Conservation (phyloP, 2,329 filamentous ascomycete species). For the Fusarium clavum region DNA sequence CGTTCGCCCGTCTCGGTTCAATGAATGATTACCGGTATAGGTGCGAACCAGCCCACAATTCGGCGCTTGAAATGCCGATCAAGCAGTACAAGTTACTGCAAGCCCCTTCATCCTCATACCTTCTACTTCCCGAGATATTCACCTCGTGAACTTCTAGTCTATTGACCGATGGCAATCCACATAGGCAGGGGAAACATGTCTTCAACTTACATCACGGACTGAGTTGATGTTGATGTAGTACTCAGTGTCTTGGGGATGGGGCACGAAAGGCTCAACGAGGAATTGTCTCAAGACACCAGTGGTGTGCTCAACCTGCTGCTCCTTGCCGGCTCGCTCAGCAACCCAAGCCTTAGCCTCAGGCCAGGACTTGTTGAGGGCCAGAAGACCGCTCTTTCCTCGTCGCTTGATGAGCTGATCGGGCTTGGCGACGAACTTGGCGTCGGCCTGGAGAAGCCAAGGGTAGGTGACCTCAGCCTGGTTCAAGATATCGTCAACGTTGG, state of each 20-base stretch:
- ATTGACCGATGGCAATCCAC: constrained; percentile 8
- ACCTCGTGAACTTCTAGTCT: not conserved
- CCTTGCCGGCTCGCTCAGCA: constrained; percentile 89
- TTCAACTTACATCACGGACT: constrained; percentile 90
- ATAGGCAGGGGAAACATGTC: constrained; percentile 41
- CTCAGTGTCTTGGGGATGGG: constrained; percentile 93
- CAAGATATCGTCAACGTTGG: constrained; percentile 83
- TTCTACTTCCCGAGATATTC: not conserved
- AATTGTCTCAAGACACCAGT: constrained; percentile 92
- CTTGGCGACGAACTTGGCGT: constrained; percentile 96
- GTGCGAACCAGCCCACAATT: constrained; percentile 44
- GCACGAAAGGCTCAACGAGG: constrained; percentile 98
- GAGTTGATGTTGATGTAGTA: constrained; percentile 99
- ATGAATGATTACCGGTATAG: constrained; percentile 43
- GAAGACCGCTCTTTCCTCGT: constrained; percentile 96
- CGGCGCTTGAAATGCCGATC: constrained; percentile 32
- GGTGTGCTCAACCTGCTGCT: constrained; percentile 91
- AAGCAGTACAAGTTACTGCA: constrained; percentile 37
- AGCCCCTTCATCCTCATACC: constrained; percentile 14
- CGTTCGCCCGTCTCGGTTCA: constrained; percentile 53
- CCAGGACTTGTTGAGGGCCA: constrained; percentile 98
- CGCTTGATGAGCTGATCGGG: constrained; percentile 99
- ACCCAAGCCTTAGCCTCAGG: constrained; percentile 94
- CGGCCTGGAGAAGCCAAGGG: constrained; percentile 89
- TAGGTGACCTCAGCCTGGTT: constrained; percentile 96